Percentiles rank a stretch among this genome's conserved stretches.
Evolutionary conservation across 2,329 filamentous ascomycete species (phyloP).

Genomic region (Ceratocystis destructans): DNA sequence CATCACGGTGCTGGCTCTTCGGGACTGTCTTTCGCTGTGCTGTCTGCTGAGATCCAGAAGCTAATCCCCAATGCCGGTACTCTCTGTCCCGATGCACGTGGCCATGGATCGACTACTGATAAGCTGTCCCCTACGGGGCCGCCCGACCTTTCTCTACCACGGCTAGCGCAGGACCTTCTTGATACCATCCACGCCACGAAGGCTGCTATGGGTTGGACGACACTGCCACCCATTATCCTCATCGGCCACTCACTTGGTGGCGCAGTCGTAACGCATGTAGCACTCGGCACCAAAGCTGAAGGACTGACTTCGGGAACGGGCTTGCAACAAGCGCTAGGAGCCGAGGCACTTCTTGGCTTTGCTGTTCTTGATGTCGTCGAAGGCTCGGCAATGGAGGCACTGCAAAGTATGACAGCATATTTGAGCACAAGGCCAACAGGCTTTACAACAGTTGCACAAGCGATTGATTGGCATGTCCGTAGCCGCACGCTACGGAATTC

Average conservation of each 20-base stretch:
- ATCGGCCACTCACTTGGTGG: slow-evolving; percentile 90
- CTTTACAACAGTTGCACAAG: slow-evolving; percentile 64
- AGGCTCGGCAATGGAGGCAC: slow-evolving; percentile 84
- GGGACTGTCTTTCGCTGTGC: slow-evolving; percentile 76
- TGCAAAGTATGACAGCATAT: slow-evolving; percentile 89
- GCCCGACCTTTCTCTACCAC: slow-evolving; percentile 54
- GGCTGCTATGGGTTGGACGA: slow-evolving; percentile 55
- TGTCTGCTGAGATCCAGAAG: slow-evolving; percentile 63
- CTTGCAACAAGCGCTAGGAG: slow-evolving; percentile 34
- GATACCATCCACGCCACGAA: slow-evolving; percentile 55
- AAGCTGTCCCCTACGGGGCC: slow-evolving; percentile 12
- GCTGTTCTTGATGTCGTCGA: slow-evolving; percentile 92
- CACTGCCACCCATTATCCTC: slow-evolving; percentile 61
- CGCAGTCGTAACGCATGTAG: slow-evolving; percentile 69
- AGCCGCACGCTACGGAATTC: slow-evolving; percentile 75
- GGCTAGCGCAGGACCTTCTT: slow-evolving; percentile 59
- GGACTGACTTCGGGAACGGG: slow-evolving; percentile 50
- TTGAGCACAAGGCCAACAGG: slow-evolving; percentile 64
- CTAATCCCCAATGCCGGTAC: slow-evolving; percentile 68
- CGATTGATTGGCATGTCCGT: slow-evolving; percentile 87
- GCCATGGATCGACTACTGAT: slow-evolving; percentile 60
- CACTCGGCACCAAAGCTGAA: slow-evolving; percentile 54
- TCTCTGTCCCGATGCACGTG: slow-evolving; percentile 71
- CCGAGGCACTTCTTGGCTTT: slow-evolving; percentile 61
- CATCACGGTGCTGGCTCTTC: slow-evolving; percentile 94